Conservation (phyloP, 257 asterid species). For the Mitragyna speciosa region DNA sequence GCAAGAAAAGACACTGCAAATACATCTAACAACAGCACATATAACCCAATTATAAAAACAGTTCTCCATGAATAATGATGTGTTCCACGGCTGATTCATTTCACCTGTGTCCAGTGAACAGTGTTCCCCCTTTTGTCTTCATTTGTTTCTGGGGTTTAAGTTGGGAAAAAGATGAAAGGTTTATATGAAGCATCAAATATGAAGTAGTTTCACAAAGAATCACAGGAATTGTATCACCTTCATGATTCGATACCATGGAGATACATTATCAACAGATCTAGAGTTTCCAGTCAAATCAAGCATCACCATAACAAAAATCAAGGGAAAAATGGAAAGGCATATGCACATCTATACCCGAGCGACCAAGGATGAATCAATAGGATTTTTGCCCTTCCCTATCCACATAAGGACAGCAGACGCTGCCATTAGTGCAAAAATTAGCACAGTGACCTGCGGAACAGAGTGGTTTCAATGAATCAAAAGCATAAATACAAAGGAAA, state of each 20-base stretch:
- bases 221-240: neutral
- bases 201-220: neutral
- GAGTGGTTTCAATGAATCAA: slow-evolving; percentile 23
- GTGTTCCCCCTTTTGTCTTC: too few species aligned
- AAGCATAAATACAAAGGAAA: slow-evolving; percentile 13
- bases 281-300: neutral
- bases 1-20: neutral
- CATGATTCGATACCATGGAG: neutral
- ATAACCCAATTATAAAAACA: neutral
- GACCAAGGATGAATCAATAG: slow-evolving; percentile 59
- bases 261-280: neutral
- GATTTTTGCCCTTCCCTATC: slow-evolving; percentile 65
- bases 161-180: neutral
- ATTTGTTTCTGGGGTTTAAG: neutral
- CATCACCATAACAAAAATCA: neutral
- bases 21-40: neutral
- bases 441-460: slow-evolving; percentile 58
- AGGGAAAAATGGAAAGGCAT: neutral
- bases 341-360: slow-evolving; percentile 63
- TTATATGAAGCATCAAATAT: neutral
- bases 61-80: neutral
- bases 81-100: neutral
- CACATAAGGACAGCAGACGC: slow-evolving; percentile 78
- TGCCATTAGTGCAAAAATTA: slow-evolving; percentile 63
- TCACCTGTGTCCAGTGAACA: neutral